Percentiles rank a stretch among this genome's conserved stretches.
Evolutionary conservation across 441 rosid genomes (phyloP).

Genomic region (Dalechampia spathulata): DNA sequence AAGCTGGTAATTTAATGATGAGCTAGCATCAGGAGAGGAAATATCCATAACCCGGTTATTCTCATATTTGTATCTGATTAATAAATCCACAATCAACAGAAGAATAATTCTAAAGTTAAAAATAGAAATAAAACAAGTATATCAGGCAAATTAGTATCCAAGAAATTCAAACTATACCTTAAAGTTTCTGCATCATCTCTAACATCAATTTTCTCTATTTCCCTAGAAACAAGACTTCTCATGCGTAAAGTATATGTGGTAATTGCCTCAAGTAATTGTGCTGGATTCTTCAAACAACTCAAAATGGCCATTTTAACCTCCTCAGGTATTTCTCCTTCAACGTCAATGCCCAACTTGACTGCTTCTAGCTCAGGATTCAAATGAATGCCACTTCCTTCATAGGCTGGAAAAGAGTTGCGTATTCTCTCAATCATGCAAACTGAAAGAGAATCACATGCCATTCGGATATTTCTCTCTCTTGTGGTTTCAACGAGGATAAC

Average conservation of each 20-base stretch:
- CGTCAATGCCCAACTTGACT: constrained; percentile 70
- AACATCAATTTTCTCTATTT: constrained; percentile 82
- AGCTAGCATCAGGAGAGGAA: constrained; percentile 67
- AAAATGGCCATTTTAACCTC: constrained; percentile 55
- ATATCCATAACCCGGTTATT: constrained; percentile 75
- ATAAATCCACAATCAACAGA: constrained; percentile 16
- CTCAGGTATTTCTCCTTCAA: constrained; percentile 71
- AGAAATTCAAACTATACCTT: constrained; percentile 29
- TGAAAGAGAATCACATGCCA: constrained; percentile 83
- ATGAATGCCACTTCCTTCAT: constrained; percentile 87
- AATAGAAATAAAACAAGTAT: not conserved
- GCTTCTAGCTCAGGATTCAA: constrained; percentile 67
- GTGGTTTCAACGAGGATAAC: constrained; percentile 81
- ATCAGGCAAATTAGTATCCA: too few species aligned
- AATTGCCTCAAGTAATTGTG: constrained; percentile 71
- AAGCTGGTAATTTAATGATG: constrained; percentile 68
- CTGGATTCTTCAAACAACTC: constrained; percentile 70
- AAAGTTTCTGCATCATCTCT: constrained; percentile 88
- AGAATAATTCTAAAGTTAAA: too few species aligned
- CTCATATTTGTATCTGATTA: constrained; percentile 73
- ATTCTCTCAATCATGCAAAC: constrained; percentile 57
- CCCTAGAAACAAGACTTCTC: constrained; percentile 60
- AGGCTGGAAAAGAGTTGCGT: constrained; percentile 73
- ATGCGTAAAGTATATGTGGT: constrained; percentile 56
- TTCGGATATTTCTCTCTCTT: constrained; percentile 66